Percentiles rank a stretch among this genome's conserved stretches.
Conservation (phyloP, 495 filamentous ascomycete species). For the Chlorociboria aeruginascens region DNA sequence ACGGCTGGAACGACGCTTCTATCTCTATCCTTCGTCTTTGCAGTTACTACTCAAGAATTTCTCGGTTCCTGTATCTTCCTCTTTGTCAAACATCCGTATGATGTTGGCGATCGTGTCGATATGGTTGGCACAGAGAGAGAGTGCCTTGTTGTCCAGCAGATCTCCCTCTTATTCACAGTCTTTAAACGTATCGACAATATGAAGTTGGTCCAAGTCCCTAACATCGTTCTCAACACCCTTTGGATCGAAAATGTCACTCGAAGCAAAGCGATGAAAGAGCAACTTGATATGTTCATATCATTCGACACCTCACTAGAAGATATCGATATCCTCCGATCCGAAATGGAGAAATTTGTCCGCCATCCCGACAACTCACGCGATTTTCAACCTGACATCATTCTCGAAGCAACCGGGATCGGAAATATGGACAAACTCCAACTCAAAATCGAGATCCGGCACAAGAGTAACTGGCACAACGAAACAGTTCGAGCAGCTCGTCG, state of each 20-base stretch:
- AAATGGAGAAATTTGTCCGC: slow-evolving; percentile 76
- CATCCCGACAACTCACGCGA: slow-evolving; percentile 80
- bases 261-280: slow-evolving; percentile 84
- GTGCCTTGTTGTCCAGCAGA: slow-evolving; percentile 78
- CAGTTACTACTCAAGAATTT: slow-evolving; percentile 83
- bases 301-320: slow-evolving; percentile 85
- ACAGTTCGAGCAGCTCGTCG: slow-evolving; percentile 68
- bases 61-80: slow-evolving; percentile 95
- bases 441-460: slow-evolving; percentile 75
- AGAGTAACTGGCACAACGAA: slow-evolving; percentile 95
- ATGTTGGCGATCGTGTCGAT: slow-evolving; percentile 90
- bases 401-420: slow-evolving; percentile 67
- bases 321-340: slow-evolving; percentile 64
- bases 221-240: slow-evolving; percentile 76
- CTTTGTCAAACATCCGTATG: slow-evolving; percentile 87
- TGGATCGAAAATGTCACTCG: slow-evolving; percentile 92
- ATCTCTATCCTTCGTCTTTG: slow-evolving; percentile 89
- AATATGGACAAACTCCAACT: slow-evolving; percentile 84
- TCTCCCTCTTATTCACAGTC: slow-evolving; percentile 86
- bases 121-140: slow-evolving; percentile 49
- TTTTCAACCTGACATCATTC: slow-evolving; percentile 73
- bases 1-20: slow-evolving; percentile 93
- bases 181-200: slow-evolving; percentile 74
- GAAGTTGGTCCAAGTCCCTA: slow-evolving; percentile 74
- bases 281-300: slow-evolving; percentile 61